Base-by-base conservation (phyloP, 768 basidiomycete species). In the Suillus tomentosus region DNA sequence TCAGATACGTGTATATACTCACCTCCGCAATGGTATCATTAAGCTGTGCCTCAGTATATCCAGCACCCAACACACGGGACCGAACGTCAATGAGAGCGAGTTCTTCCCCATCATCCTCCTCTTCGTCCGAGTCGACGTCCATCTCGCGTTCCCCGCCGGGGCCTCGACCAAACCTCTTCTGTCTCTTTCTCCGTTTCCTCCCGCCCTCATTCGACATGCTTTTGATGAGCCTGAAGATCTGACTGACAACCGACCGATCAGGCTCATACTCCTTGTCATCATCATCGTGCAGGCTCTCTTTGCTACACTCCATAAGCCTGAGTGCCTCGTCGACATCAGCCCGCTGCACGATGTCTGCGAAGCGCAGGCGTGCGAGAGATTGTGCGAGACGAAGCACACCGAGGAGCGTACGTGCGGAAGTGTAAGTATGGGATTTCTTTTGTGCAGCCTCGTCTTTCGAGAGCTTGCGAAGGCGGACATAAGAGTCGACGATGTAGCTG, bases 271-370 rank as follows among this genome's bases (percentile, higher is more conserved):
- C 89, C 51, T 83, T 82, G 50, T 90, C 89, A 22, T 87, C 85
- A 13, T 94, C 93, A 53, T 96, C 93, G 62, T 87, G 82, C 69
- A 99, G 79, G 71, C 90, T 94, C 72, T 93, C 91, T 76, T 99
- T 99, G 79, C 92, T 94, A 69, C 92, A 94, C 64, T 95, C 94
- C 96, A 99, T 99, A 65, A 99, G 80, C 45, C 97, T 88, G 66
- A 99, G 81, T 2, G 97, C 97, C 77, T 99, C 97, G 72, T 99
- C 95, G 14, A 99, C 95, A 73, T 99, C 97, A 45, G 85, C 83
- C 62, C 89, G 87, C 57, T 88, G 88, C 47, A 99, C 97, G 2
- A 79, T 79, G 70, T 90, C 86, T 59, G 91, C 85, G 79, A 90
- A 94, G 43, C 96, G 89, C 34, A 99, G 82, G 19, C 97, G 90